These are phyloP conservation scores for Trichosphaerium sp. DNA, from an alignment of 78 protist genomes.

Conservation along the genomic window DNA sequence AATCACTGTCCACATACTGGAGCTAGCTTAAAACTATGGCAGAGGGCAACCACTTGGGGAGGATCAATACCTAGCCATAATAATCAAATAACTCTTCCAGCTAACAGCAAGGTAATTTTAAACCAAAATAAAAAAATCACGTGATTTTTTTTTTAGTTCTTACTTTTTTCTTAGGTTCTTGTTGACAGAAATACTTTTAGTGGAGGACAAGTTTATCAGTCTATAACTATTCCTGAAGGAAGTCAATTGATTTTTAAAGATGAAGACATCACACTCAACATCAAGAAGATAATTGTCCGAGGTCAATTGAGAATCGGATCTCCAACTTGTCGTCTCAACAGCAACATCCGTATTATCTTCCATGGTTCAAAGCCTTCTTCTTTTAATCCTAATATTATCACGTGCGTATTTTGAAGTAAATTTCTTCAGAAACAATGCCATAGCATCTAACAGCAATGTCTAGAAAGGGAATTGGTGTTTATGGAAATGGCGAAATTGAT, in stretches of 20 bases:
- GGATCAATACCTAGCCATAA: conserved; percentile 26
- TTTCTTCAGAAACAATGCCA: conserved; percentile 7
- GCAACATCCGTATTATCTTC: conserved; percentile 4
- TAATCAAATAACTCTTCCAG: conserved; percentile 11
- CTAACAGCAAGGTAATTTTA: conserved; percentile 12
- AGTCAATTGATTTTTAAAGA: conserved; percentile 14
- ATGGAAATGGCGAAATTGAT: conserved; percentile 5
- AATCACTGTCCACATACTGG: conserved; percentile 25
- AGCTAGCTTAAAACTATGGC: conserved; percentile 22
- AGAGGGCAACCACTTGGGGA: conserved; percentile 30
- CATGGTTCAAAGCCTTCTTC: too few relatives aligned
- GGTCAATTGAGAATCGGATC: conserved; percentile 28
- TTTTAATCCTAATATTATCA: too few relatives aligned
- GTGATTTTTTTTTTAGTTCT: too few relatives aligned
- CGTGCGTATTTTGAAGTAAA: too few relatives aligned
- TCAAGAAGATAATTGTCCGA: conserved; percentile 9
- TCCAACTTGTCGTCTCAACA: conserved; percentile 5
- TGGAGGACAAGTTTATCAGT: background rate
- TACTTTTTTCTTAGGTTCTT: too few relatives aligned
- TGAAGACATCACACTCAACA: background rate
- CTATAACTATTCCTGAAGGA: conserved; percentile 11
- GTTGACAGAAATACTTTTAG: background rate
- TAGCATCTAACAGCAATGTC: conserved; percentile 8
- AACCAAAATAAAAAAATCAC: background rate
- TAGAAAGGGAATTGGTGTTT: conserved; percentile 42